These are phyloP conservation scores for Carpediemonas membranifera DNA, from an alignment of 78 protist genomes.

Conservation along the genomic window DNA sequence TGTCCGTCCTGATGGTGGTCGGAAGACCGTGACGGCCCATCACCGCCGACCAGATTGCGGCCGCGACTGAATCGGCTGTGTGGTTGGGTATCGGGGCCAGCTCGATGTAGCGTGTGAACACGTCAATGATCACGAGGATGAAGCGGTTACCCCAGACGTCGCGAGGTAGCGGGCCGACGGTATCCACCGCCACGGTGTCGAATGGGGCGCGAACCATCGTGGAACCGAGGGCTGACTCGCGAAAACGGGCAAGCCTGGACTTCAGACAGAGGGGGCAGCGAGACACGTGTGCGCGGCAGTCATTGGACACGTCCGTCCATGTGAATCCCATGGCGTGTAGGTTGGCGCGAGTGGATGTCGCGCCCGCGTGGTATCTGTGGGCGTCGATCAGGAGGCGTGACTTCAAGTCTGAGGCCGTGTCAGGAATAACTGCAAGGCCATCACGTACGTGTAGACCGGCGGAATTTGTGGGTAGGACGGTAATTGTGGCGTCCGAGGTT, in stretches of 20 bases:
- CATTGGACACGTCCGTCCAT: not conserved
- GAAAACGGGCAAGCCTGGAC: not conserved
- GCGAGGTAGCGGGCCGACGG: constrained; percentile 3
- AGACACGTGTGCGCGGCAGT: not conserved
- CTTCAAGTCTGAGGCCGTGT: no score
- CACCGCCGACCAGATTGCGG: no score
- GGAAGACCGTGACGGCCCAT: no score
- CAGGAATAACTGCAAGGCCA: no score
- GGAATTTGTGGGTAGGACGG: no score
- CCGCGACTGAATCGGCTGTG: no score
- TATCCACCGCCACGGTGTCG: not conserved
- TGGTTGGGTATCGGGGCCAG: not conserved
- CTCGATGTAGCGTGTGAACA: not conserved
- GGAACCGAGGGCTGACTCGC: not conserved
- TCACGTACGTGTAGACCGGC: no score
- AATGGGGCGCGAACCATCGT: not conserved
- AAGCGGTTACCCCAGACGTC: not conserved
- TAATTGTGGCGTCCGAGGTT: no score
- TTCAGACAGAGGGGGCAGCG: constrained; percentile 7
- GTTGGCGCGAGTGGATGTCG: not conserved
- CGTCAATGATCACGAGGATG: not conserved
- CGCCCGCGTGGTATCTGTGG: not conserved
- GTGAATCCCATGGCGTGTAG: not conserved
- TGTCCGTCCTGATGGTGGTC: no score
- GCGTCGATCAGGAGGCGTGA: no score